Conservation (phyloP, 2,329 filamentous ascomycete species). For the Verticillium nonalfalfae region DNA sequence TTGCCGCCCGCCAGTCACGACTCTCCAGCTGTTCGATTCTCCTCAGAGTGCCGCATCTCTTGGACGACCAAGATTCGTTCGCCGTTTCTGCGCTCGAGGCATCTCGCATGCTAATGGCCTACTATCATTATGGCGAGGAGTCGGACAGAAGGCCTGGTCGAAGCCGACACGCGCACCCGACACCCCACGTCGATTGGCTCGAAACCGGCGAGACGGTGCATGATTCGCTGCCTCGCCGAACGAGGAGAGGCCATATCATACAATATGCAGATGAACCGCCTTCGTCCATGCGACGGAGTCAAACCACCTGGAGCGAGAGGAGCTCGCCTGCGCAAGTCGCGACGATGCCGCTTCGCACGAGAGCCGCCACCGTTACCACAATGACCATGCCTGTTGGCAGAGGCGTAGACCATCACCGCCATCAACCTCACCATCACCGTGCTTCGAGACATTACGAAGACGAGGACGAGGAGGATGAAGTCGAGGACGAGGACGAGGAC, state of each 20-base stretch:
- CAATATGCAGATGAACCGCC: conserved; percentile 23
- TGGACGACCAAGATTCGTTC: neutral
- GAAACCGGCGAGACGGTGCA: conserved; percentile 14
- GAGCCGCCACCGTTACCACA: conserved; percentile 1
- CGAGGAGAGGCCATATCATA: conserved; percentile 15
- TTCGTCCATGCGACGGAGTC: conserved; percentile 17
- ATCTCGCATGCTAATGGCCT: conserved; percentile 11
- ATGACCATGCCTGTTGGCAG: conserved; percentile 4
- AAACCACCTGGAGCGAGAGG: conserved; percentile 4
- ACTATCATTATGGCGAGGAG: conserved; percentile 10
- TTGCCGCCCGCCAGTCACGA: conserved; percentile 8
- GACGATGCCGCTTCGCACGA: conserved; percentile 9
- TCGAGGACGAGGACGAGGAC: neutral
- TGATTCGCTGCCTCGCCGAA: conserved; percentile 28
- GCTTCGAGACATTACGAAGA: neutral
- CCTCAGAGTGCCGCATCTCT: neutral
- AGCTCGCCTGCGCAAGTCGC: conserved; percentile 5
- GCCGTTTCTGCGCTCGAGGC: conserved; percentile 8
- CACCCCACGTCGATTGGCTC: conserved; percentile 23
- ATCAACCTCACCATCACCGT: neutral
- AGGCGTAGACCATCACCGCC: conserved; percentile 6
- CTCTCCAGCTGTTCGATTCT: conserved; percentile 10
- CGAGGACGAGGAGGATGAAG: neutral
- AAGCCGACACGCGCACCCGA: conserved; percentile 14
- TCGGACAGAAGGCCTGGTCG: conserved; percentile 10